Conservation (phyloP, 73 alveolate species). For the Tetrahymena borealis region DNA sequence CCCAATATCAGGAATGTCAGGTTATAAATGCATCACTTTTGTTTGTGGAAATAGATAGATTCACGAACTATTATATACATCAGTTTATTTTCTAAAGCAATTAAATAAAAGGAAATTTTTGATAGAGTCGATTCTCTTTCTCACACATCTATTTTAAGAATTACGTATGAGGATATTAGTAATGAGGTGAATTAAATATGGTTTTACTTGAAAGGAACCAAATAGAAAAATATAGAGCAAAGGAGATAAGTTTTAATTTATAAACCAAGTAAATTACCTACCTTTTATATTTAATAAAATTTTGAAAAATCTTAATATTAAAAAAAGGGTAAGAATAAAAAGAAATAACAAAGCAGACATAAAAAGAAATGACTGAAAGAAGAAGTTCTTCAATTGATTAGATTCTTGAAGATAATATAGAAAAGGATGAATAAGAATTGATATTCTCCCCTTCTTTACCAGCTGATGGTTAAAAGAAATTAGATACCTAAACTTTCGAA, state of each 20-base stretch:
- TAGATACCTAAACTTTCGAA: neutral
- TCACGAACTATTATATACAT: neutral
- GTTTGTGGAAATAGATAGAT: neutral
- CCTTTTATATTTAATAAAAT: neutral
- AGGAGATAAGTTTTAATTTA: neutral
- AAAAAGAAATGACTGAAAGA: neutral
- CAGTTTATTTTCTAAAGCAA: neutral
- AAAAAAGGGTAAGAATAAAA: neutral
- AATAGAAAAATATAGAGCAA: no score
- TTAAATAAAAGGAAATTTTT: neutral
- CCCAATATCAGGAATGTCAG: neutral
- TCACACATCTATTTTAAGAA: no score
- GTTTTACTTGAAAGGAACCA: no score
- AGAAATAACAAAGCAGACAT: neutral
- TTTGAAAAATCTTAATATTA: neutral
- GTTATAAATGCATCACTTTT: neutral
- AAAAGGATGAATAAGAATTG: neutral
- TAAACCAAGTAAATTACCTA: neutral
- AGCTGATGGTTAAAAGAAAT: neutral
- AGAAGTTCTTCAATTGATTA: neutral
- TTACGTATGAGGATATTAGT: no score
- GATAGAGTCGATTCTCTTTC: neutral
- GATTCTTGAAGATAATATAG: neutral
- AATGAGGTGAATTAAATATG: no score
- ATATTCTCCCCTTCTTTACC: neutral